Evolutionary conservation across 2,329 filamentous ascomycete species (phyloP).

Genomic region (Alternaria gansuensis): DNA sequence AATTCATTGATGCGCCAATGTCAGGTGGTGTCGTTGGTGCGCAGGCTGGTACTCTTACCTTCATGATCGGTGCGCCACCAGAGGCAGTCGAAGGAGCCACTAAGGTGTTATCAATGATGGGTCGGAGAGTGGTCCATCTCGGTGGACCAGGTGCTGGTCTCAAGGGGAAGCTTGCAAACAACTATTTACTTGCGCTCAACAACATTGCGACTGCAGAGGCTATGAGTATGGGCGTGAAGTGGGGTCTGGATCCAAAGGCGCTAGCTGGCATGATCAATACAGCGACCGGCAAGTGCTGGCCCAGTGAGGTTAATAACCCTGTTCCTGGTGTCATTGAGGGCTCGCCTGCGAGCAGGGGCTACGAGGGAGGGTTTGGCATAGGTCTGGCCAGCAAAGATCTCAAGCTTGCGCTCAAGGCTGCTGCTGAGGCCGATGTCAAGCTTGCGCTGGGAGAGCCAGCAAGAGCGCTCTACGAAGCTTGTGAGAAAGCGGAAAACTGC

Average conservation of each 20-base stretch:
- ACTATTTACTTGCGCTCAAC: constrained; percentile 93
- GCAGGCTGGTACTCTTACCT: constrained; percentile 84
- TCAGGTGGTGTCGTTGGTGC: constrained; percentile 95
- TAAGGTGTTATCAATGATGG: constrained; percentile 80
- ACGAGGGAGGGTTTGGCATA: constrained; percentile 62
- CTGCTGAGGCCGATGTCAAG: constrained; percentile 56
- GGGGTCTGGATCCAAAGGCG: constrained; percentile 70
- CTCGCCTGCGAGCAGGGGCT: constrained; percentile 79
- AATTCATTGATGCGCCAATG: constrained; percentile 95
- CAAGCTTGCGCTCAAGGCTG: constrained; percentile 59
- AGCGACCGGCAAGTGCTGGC: constrained; percentile 95
- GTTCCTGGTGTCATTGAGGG: constrained; percentile 82
- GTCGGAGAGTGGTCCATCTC: constrained; percentile 83
- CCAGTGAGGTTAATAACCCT: constrained; percentile 94
- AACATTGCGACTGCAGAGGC: constrained; percentile 78
- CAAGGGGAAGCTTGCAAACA: constrained; percentile 94
- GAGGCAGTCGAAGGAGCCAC: constrained; percentile 71
- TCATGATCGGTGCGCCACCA: constrained; percentile 84
- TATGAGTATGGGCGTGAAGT: constrained; percentile 71
- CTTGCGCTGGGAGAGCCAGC: constrained; percentile 58
- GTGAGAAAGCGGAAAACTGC: constrained; percentile 55
- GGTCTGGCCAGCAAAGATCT: constrained; percentile 61
- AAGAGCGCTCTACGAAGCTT: constrained; percentile 57
- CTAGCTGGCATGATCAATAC: constrained; percentile 90
- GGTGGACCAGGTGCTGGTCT: constrained; percentile 85